A percentile compares a stretch with the other conserved stretches of the same genome.
These are phyloP conservation scores for Boletus rex-veris DNA, from an alignment of 768 basidiomycete species.

Conservation along the genomic window DNA sequence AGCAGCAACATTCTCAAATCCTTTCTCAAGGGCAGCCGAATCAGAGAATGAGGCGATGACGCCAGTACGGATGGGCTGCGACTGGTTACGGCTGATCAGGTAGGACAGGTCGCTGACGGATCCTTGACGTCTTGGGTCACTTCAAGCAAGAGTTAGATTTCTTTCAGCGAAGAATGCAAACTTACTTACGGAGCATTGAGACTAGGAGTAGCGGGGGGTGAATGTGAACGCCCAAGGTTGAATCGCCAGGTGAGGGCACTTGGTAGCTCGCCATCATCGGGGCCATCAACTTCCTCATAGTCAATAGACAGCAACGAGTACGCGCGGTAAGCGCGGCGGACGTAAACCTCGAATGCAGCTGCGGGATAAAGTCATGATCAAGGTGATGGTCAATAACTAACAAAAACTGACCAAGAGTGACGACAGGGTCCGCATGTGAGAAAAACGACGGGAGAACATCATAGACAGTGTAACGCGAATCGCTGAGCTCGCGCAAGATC, in stretches of 20 bases:
- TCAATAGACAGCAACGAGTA: constrained; percentile 90
- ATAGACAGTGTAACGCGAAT: constrained; percentile 94
- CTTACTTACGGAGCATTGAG: constrained; percentile 37
- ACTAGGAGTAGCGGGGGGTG: constrained; percentile 80
- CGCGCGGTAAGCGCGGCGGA: constrained; percentile 92
- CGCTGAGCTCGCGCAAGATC: constrained; percentile 86
- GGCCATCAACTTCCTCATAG: constrained; percentile 87
- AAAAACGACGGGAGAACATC: constrained; percentile 98
- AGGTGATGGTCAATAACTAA: not conserved
- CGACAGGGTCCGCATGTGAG: constrained; percentile 78
- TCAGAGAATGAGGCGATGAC: constrained; percentile 90
- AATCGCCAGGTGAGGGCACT: constrained; percentile 90
- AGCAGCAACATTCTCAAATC: constrained; percentile 70
- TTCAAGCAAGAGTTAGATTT: constrained; percentile 22
- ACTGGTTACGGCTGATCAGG: constrained; percentile 80
- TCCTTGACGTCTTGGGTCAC: constrained; percentile 72
- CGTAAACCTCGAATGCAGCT: constrained; percentile 96
- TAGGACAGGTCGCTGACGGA: constrained; percentile 96
- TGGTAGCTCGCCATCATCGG: constrained; percentile 80
- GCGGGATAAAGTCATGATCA: constrained; percentile 1
- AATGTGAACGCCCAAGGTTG: constrained; percentile 86
- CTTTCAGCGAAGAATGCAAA: not conserved
- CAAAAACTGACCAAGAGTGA: constrained; percentile 66
- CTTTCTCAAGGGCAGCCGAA: constrained; percentile 59
- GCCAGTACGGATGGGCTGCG: constrained; percentile 87